Evolutionary conservation across 1,284 basidiomycete genomes (phyloP).

Genomic region (Ceratobasidium papillatum): DNA sequence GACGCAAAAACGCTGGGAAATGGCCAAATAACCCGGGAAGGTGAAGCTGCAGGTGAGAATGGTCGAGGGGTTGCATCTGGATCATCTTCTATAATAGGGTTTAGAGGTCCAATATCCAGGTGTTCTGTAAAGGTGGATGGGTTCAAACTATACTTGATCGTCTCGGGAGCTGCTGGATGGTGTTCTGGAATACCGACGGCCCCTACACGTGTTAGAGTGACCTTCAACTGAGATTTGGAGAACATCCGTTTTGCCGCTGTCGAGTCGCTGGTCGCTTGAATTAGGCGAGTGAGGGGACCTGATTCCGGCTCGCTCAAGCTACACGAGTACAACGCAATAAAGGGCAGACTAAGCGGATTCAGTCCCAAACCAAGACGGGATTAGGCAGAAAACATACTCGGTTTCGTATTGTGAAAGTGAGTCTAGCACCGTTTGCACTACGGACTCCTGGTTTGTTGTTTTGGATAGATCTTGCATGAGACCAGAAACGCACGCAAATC

Average conservation of each 20-base stretch:
- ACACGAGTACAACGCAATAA: background rate
- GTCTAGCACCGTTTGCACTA: background rate
- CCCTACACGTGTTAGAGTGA: background rate
- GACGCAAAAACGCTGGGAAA: slow-evolving; percentile 3
- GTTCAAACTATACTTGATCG: background rate
- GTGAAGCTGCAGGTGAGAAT: background rate
- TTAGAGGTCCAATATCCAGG: background rate
- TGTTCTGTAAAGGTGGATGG: background rate
- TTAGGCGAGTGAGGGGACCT: background rate
- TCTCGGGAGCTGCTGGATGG: background rate
- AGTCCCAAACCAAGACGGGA: background rate
- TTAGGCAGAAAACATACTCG: background rate
- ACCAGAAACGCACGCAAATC: slow-evolving; percentile 11
- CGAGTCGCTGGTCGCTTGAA: background rate
- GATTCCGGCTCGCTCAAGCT: background rate
- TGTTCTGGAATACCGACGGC: background rate
- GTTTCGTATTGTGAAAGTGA: background rate
- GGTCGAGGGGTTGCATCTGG: background rate
- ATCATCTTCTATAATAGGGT: background rate
- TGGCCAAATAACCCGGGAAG: background rate
- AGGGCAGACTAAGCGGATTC: background rate
- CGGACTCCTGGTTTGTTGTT: background rate
- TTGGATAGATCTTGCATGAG: slow-evolving; percentile 4
- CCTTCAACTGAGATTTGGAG: background rate
- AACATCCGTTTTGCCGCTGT: background rate